Evolutionary conservation across 164 flowering plant species (phyloP).

Genomic region (Macadamia tetraphylla): DNA sequence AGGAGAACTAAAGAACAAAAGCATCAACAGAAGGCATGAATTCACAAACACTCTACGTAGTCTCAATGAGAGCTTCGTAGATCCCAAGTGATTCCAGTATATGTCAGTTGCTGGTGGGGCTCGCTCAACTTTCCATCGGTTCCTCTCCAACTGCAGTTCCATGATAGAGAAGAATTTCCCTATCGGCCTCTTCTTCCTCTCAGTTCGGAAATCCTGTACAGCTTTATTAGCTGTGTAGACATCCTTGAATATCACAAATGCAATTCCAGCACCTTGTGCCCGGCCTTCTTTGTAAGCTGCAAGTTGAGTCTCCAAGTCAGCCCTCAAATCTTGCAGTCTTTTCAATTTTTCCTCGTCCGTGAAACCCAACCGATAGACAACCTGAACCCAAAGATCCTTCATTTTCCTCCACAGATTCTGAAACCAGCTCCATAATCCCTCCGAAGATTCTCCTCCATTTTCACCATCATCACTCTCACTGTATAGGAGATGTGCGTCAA

Average conservation of each 20-base stretch:
- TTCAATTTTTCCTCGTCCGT: slow-evolving; percentile 75
- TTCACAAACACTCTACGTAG: slow-evolving; percentile 83
- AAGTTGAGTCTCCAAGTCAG: slow-evolving; percentile 67
- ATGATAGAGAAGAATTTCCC: slow-evolving; percentile 82
- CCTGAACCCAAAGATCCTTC: slow-evolving; percentile 36
- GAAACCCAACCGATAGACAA: slow-evolving; percentile 42
- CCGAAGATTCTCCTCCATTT: slow-evolving; percentile 18
- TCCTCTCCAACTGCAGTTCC: slow-evolving; percentile 83
- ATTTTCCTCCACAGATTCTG: slow-evolving; percentile 31
- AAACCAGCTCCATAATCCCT: slow-evolving; percentile 28
- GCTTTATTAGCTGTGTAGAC: slow-evolving; percentile 88
- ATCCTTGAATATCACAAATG: slow-evolving; percentile 94
- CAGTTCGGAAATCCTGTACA: slow-evolving; percentile 77
- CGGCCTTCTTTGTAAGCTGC: slow-evolving; percentile 73
- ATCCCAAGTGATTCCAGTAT: slow-evolving; percentile 95
- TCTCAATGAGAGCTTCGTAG: slow-evolving; percentile 61
- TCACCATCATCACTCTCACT: slow-evolving; percentile 33
- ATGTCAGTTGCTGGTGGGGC: slow-evolving; percentile 92
- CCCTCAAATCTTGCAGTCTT: slow-evolving; percentile 68
- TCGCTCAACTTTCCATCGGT: slow-evolving; percentile 90
- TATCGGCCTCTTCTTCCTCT: slow-evolving; percentile 66
- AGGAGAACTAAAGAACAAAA: slow-evolving; percentile 95
- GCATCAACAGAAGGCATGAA: slow-evolving; percentile 70
- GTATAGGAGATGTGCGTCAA: slow-evolving; percentile 47
- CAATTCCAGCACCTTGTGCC: slow-evolving; percentile 91